A percentile compares a stretch with the other conserved stretches of the same genome.
Conservation (phyloP, 768 basidiomycete species). For the Amanita fuliginea region DNA sequence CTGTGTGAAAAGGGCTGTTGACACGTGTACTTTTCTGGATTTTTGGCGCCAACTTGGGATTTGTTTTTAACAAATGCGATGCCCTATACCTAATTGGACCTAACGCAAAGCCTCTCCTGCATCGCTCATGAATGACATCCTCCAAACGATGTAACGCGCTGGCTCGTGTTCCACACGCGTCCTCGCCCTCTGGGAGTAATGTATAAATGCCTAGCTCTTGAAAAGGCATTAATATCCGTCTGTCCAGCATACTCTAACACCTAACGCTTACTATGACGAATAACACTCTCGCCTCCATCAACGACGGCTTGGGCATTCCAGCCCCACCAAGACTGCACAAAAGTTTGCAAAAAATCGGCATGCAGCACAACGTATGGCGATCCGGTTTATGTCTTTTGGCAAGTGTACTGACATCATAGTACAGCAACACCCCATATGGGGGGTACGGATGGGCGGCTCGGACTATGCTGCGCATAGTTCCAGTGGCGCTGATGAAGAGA, state of each 20-base stretch:
- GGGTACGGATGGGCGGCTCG: neutral
- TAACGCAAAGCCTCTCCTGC: neutral
- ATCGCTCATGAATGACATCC: constrained; percentile 1
- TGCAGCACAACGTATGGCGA: neutral
- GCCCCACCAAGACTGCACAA: neutral
- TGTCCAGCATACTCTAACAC: neutral
- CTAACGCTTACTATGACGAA: neutral
- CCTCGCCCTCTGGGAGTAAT: neutral
- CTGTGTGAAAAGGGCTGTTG: neutral
- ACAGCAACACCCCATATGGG: neutral
- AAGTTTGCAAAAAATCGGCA: neutral
- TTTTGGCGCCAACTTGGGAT: neutral
- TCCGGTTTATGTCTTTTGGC: neutral
- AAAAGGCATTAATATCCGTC: neutral
- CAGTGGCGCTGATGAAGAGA: neutral
- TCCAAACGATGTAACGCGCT: neutral
- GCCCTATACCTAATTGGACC: neutral
- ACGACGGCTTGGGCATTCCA: neutral
- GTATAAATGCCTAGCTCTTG: neutral
- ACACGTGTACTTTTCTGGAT: neutral
- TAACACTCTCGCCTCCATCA: neutral
- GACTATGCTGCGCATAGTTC: neutral
- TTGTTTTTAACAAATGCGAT: neutral
- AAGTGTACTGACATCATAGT: neutral
- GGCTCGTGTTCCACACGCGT: neutral